A percentile compares a stretch with the other conserved stretches of the same genome.
These are phyloP conservation scores for Lachnellula arida DNA, from an alignment of 2,329 filamentous ascomycete genomes.

Conservation along the genomic window DNA sequence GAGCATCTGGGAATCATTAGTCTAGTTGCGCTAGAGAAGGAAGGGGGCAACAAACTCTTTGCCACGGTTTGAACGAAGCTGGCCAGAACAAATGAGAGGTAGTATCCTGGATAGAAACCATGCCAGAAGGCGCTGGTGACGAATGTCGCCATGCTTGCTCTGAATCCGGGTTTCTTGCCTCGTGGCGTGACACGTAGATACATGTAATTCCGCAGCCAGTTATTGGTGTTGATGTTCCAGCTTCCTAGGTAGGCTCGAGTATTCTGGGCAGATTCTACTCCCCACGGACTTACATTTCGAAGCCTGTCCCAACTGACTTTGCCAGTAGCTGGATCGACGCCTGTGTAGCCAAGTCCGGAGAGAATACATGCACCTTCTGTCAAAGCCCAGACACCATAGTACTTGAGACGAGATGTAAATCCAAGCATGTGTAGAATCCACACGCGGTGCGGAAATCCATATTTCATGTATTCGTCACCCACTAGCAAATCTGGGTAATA, in stretches of 20 bases:
- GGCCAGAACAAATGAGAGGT: slow-evolving; percentile 82
- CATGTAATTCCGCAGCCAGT: slow-evolving; percentile 93
- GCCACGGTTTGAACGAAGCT: slow-evolving; percentile 89
- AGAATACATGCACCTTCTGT: slow-evolving; percentile 94
- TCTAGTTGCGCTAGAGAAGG: neutral
- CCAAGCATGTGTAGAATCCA: slow-evolving; percentile 81
- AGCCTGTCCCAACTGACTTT: slow-evolving; percentile 87
- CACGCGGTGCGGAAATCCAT: slow-evolving; percentile 66
- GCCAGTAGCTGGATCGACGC: slow-evolving; percentile 77
- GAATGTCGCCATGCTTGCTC: slow-evolving; percentile 91
- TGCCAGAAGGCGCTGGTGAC: slow-evolving; percentile 95
- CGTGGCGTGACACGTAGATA: slow-evolving; percentile 92
- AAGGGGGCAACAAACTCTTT: slow-evolving; percentile 64
- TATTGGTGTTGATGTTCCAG: slow-evolving; percentile 99
- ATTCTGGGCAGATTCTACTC: slow-evolving; percentile 87
- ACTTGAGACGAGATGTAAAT: slow-evolving; percentile 80
- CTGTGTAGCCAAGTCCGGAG: slow-evolving; percentile 89
- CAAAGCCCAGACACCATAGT: slow-evolving; percentile 92
- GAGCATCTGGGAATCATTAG: slow-evolving; percentile 60
- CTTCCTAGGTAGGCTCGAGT: slow-evolving; percentile 83
- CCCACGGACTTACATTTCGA: slow-evolving; percentile 82
- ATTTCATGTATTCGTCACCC: slow-evolving; percentile 59
- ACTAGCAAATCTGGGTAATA: slow-evolving; percentile 64
- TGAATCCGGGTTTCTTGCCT: slow-evolving; percentile 93
- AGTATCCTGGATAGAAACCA: slow-evolving; percentile 96